Percentiles rank a stretch among this genome's conserved stretches.
Conservation (phyloP, 805 yeast species). For the Brettanomyces sp. region DNA sequence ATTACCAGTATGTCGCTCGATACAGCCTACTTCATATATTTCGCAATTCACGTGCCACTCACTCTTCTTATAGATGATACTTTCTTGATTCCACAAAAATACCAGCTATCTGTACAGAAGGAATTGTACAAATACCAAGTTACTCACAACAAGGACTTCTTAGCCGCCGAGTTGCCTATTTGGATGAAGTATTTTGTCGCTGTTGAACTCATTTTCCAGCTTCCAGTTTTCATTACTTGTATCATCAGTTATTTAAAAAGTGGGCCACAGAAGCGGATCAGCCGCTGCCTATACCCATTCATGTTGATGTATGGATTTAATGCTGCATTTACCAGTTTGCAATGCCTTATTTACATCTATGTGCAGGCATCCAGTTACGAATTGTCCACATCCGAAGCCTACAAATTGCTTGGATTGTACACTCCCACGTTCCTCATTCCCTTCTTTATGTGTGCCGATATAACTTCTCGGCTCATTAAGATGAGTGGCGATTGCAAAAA, state of each 20-base stretch:
- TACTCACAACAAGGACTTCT: constrained; percentile 57
- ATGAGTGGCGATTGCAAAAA: background rate
- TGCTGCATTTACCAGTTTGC: constrained; percentile 71
- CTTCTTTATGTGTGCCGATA: constrained; percentile 41
- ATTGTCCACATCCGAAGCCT: constrained; percentile 27
- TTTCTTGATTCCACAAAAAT: constrained; percentile 50
- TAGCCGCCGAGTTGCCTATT: constrained; percentile 37
- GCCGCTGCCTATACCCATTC: constrained; percentile 14
- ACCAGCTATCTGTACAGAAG: constrained; percentile 39
- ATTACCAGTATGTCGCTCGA: constrained; percentile 10
- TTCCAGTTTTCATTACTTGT: constrained; percentile 63
- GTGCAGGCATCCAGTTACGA: constrained; percentile 29
- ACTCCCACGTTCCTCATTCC: constrained; percentile 70
- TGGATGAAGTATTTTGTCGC: constrained; percentile 72
- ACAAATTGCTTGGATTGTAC: constrained; percentile 44
- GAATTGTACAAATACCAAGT: constrained; percentile 51
- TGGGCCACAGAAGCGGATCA: constrained; percentile 5
- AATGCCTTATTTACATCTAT: constrained; percentile 52
- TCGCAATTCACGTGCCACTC: constrained; percentile 61
- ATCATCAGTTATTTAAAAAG: constrained; percentile 20
- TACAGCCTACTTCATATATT: constrained; percentile 18
- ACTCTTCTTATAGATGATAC: constrained; percentile 70
- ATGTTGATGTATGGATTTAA: constrained; percentile 68
- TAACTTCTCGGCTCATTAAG: constrained; percentile 10
- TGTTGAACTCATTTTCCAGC: constrained; percentile 65